Evolutionary conservation across 352 stramenopile species (phyloP).

Genomic region (Peronosclerospora sorghi): DNA sequence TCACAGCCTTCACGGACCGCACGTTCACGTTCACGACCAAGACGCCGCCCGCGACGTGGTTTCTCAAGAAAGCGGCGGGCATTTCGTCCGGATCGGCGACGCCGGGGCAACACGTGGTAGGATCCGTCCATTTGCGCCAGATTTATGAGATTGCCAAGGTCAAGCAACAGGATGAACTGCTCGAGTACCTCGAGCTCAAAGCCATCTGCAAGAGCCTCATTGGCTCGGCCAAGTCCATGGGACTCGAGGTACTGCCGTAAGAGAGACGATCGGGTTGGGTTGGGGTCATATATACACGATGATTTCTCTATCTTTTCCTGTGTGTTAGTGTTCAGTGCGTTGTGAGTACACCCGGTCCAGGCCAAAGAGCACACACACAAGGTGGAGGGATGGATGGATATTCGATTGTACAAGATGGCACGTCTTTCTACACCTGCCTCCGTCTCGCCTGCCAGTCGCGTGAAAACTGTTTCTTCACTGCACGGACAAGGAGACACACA

Average conservation of each 20-base stretch:
- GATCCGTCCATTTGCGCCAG: slow-evolving; percentile 87
- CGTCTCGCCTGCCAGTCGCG: too few relatives aligned
- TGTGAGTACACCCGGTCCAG: too few relatives aligned
- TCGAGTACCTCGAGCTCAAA: slow-evolving; percentile 87
- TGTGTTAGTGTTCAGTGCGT: too few relatives aligned
- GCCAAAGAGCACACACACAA: too few relatives aligned
- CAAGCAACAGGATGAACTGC: slow-evolving; percentile 92
- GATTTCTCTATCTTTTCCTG: too few relatives aligned
- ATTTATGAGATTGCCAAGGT: slow-evolving; percentile 98
- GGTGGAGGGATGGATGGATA: too few relatives aligned
- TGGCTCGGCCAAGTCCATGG: slow-evolving; percentile 88
- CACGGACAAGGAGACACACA: too few relatives aligned
- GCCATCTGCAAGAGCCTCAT: slow-evolving; percentile 90
- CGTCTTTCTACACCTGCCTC: too few relatives aligned
- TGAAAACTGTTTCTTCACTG: too few relatives aligned
- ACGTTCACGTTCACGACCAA: slow-evolving; percentile 95
- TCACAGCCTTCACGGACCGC: slow-evolving; percentile 90
- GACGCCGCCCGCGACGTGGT: slow-evolving; percentile 91
- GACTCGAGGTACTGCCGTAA: slow-evolving; percentile 75
- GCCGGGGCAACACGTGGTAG: slow-evolving; percentile 63
- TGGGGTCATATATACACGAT: too few relatives aligned
- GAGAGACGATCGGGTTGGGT: too few relatives aligned
- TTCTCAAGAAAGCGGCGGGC: slow-evolving; percentile 86
- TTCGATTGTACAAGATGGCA: too few relatives aligned
- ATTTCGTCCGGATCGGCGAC: slow-evolving; percentile 70